Conservation (phyloP, 345 rosid species). For the Salix dunnii region DNA sequence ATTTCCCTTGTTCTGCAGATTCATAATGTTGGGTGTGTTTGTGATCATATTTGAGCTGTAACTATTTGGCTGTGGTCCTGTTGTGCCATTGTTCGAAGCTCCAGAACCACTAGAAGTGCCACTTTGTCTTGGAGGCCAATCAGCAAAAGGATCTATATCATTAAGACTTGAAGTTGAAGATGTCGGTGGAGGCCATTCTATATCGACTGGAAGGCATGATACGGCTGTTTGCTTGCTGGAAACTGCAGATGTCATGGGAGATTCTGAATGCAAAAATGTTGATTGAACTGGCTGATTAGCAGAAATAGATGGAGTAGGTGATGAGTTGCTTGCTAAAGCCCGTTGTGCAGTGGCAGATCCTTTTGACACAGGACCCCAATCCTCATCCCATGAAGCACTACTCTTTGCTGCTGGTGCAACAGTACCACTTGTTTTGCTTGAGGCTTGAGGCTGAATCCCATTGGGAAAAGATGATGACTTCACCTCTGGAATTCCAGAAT, state of each 20-base stretch:
- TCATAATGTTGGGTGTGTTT: conserved; percentile 23
- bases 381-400: conserved; percentile 77
- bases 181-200: conserved; percentile 87
- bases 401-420: conserved; percentile 49
- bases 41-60: conserved; percentile 27
- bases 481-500: conserved; percentile 54
- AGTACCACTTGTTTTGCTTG: conserved; percentile 38
- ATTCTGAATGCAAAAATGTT: conserved; percentile 35
- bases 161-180: conserved; percentile 49
- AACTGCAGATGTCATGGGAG: conserved; percentile 30
- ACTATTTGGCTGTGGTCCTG: conserved; percentile 19
- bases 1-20: conserved; percentile 29
- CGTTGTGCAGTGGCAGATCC: conserved; percentile 28
- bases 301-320: conserved; percentile 17
- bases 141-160: conserved; percentile 83
- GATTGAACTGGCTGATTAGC: conserved; percentile 38
- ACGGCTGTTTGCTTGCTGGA: conserved; percentile 44
- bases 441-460: conserved; percentile 50
- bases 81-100: conserved; percentile 41
- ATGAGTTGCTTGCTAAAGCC: conserved; percentile 20
- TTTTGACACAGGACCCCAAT: conserved; percentile 64
- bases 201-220: conserved; percentile 67
- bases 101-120: conserved; percentile 34
- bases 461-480: conserved; percentile 38
- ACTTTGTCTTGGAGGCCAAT: conserved; percentile 76